Evolutionary conservation across 202 grass and related monocot species (phyloP), one percentile per base, ranked within the genome.

Genomic region (Brachypodium distachyon): DNA sequence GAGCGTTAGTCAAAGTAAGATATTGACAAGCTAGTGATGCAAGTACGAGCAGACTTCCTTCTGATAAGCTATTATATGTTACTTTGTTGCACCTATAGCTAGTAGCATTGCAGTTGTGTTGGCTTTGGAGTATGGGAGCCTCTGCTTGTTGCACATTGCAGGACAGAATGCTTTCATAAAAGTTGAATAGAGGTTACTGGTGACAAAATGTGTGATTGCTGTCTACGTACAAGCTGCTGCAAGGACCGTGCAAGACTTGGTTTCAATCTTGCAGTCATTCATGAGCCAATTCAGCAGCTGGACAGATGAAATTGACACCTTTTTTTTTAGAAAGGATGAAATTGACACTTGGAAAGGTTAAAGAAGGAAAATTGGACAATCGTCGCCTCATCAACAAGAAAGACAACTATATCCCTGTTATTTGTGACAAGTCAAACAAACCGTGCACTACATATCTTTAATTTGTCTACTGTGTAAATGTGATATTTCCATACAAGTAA

Each of bases 1-100:
- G 66, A 13, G 23, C 7, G 43, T 40, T 84, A 52, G 32, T 19
- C 63, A 70, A 62, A 70, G 23, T 19, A 34, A 42, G 64, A 42
- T 36, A 9, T 42, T 39, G 34, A 71, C 64, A 77, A 23, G 52
- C 22, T 74, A 12, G 42, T 50, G 42, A 61, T 61, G 33, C 81
- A 84, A 84, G 64, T 74, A 74, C 80, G 37, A 74, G 68, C 42
- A 57, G 46, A 74, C 56, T 43, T 81, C 38, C 43, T 29, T 23
- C 6, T 46, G 28, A 50, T 2, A 29, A 28, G 6, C 21, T 49
- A 3, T 33, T 53, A 21, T 12, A 8, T n/a, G n/a, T n/a, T n/a
- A n/a, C n/a, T n/a, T n/a, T n/a, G n/a, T n/a, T n/a, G n/a, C n/a
- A n/a, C n/a, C n/a, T n/a, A n/a, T n/a, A n/a, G 14, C 23, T 68